Base-by-base conservation (phyloP, 1,139 yeast genomes). In the Taphrina flavorubra region DNA sequence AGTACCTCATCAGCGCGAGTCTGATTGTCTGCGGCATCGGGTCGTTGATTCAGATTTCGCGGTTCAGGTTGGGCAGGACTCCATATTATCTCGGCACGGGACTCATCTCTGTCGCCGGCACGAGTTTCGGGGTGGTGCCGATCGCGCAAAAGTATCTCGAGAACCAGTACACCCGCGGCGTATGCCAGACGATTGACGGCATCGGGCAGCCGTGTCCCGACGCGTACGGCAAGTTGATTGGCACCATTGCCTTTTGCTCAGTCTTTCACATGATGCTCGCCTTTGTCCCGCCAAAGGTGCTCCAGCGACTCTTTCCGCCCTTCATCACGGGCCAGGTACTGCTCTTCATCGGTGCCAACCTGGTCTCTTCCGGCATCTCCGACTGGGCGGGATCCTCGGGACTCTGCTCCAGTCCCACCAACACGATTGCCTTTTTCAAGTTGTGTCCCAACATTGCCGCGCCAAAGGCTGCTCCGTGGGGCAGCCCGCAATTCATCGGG, bases 301-400 rank as follows among this genome's bases (percentile, higher is more conserved):
- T 92, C 74, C 90, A 88, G 77, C 86, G 82, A 73, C 77, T 90
- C 58, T 92, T 92, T 81, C 97, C 97, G 36, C 91, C 96, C 49
- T 80, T 90, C 64, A 97, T 92, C 70, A 91, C 97, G 36, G 97
- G 97, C 68, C 96, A 97, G 1, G 97, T 91, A 65, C 96, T 91
- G 46, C 79, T 91, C 71, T 83, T 91, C 61, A 90, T 92, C 76
- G 97, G 97, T 73, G 81, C 87, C 58, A 80, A 83, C 51, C 83
- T 91, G 74, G 83, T 90, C 69, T 81, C 82, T 74, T 77, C 89
- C 62, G 97, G 96, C 34, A 87, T 92, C 78, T 77, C 85, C 75
- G 91, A 91, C 78, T 90, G 96, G 90, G 87, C 86, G 57, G 97
- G 97, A 72, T 97, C 97, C 60, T 81, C 90, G n/a, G 87, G 87